Evolutionary conservation across 1,139 yeast species (phyloP).

Genomic region (Yamadazyma dendronema): DNA sequence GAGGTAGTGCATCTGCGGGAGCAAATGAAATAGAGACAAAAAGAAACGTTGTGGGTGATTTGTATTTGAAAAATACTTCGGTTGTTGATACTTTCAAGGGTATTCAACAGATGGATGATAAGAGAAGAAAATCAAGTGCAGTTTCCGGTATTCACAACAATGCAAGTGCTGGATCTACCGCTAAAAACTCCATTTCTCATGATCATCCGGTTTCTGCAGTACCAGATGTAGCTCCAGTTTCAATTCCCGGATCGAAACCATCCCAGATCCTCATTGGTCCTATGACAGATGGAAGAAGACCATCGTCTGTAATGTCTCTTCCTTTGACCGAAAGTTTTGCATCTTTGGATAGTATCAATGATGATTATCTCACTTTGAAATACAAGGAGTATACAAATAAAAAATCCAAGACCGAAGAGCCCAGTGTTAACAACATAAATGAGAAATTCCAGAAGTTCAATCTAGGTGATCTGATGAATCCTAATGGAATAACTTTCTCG

Average conservation of each 20-base stretch:
- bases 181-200: conserved; percentile 19
- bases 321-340: conserved; percentile 77
- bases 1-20: conserved; percentile 34
- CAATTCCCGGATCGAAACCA: neutral
- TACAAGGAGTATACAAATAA: conserved; percentile 31
- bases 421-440: conserved; percentile 18
- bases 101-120: conserved; percentile 47
- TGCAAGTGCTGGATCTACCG: conserved; percentile 14
- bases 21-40: conserved; percentile 49
- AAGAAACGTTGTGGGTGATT: conserved; percentile 55
- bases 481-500: conserved; percentile 15
- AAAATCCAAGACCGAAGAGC: conserved; percentile 10
- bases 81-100: conserved; percentile 51
- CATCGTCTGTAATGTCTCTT: conserved; percentile 45
- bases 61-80: conserved; percentile 48
- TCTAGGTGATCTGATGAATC: conserved; percentile 37
- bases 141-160: conserved; percentile 16
- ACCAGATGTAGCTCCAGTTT: neutral
- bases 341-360: conserved; percentile 69
- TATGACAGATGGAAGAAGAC: conserved; percentile 21
- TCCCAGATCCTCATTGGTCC: conserved; percentile 33
- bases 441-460: conserved; percentile 40
- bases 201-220: neutral
- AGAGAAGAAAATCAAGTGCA: conserved; percentile 40
- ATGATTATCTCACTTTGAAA: conserved; percentile 46